phyloP scores from a whole-genome alignment of 352 stramenopile genomes.

The Phytopythium kandeliae region DNA sequence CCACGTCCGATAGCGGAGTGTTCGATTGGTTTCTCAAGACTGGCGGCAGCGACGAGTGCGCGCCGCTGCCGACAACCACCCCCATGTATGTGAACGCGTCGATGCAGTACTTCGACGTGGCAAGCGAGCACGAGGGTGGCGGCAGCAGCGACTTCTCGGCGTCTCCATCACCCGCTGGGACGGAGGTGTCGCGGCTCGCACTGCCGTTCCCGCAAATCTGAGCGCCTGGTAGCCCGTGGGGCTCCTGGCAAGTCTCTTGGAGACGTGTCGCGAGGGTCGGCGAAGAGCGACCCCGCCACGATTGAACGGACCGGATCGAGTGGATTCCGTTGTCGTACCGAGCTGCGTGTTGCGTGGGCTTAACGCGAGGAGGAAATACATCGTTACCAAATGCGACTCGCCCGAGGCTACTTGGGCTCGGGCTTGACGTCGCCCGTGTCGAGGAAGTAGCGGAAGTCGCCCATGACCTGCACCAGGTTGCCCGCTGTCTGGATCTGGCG shows the following conservation, averaged over 20 bases:
- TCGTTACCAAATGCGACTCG: not conserved
- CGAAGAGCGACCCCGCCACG: not conserved
- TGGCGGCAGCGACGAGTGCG: slow-evolving; percentile 36
- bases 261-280: not conserved
- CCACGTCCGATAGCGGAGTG: slow-evolving; percentile 24
- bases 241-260: slow-evolving; percentile 1
- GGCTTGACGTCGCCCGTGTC: slow-evolving; percentile 51
- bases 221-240: slow-evolving; percentile 2
- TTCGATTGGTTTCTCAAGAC: slow-evolving; percentile 65
- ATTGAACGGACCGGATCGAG: not conserved
- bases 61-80: slow-evolving; percentile 11
- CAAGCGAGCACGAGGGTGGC: slow-evolving; percentile 22
- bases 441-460: slow-evolving; percentile 79
- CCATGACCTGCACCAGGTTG: slow-evolving; percentile 77
- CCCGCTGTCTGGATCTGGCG: slow-evolving; percentile 82
- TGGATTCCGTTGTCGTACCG: not conserved
- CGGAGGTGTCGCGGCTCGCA: not conserved
- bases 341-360: not conserved
- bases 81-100: slow-evolving; percentile 14
- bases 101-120: slow-evolving; percentile 44
- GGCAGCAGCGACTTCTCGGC: slow-evolving; percentile 1
- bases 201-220: slow-evolving; percentile 12
- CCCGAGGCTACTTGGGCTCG: slow-evolving; percentile 15
- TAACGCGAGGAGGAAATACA: slow-evolving; percentile 1
- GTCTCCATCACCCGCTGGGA: slow-evolving; percentile 19